These are phyloP conservation scores for Solanum clarkiae DNA, from an alignment of 257 asterid genomes.

Conservation along the genomic window DNA sequence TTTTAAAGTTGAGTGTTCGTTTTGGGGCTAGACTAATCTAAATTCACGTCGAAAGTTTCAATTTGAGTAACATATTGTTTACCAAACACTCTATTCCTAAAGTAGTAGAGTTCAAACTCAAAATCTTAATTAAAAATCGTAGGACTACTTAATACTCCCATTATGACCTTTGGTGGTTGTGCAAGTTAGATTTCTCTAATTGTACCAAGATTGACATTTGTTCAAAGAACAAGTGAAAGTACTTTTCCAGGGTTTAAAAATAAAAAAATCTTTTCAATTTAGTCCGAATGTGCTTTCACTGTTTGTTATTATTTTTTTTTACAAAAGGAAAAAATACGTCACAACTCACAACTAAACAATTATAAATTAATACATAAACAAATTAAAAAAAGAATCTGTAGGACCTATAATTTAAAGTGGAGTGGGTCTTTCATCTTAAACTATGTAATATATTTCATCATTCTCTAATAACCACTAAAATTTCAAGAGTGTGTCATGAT, in stretches of 20 bases:
- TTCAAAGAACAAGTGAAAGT: neutral
- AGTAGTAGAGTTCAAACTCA: neutral
- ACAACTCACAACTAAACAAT: neutral
- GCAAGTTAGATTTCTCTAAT: neutral
- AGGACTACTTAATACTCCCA: accelerated
- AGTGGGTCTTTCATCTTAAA: neutral
- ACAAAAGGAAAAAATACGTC: neutral
- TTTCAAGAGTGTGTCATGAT: neutral
- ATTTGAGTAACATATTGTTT: neutral
- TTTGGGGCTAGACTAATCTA: neutral
- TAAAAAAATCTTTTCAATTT: too few relatives aligned
- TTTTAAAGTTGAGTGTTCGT: accelerated
- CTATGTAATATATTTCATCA: neutral
- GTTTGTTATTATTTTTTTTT: neutral
- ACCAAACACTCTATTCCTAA: too few relatives aligned
- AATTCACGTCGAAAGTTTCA: neutral
- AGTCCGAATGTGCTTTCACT: neutral
- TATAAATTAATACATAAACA: neutral
- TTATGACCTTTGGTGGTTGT: neutral
- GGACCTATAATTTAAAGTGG: neutral
- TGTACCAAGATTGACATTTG: neutral
- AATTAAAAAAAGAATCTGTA: neutral
- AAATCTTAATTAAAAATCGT: neutral
- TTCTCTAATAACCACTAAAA: neutral
- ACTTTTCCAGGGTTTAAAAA: neutral